Percentiles rank a stretch among this genome's conserved stretches.
These are phyloP conservation scores for Rhazya stricta DNA, from an alignment of 257 asterid species.

Conservation along the genomic window DNA sequence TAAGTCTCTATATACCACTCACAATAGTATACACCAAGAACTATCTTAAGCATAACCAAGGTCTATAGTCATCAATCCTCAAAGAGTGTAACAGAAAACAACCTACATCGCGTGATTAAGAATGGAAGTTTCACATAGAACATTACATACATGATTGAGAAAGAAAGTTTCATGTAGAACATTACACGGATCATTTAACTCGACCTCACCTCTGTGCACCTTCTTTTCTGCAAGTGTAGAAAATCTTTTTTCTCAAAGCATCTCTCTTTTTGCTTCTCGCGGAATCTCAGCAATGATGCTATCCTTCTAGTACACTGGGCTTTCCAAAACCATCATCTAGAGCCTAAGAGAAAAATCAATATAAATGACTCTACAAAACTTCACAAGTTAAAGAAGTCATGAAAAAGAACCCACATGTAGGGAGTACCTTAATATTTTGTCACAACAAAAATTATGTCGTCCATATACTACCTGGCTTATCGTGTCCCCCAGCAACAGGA, in stretches of 20 bases:
- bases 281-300: slow-evolving; percentile 38
- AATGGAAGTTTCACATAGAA: no score
- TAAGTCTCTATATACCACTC: no score
- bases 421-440: slow-evolving; percentile 21
- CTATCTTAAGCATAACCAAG: no score
- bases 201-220: slow-evolving; percentile 35
- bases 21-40: neutral
- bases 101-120: neutral
- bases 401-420: neutral
- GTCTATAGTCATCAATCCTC: neutral
- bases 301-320: slow-evolving; percentile 26
- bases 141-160: no score
- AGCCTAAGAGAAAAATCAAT: slow-evolving; percentile 14
- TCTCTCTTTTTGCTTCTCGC: slow-evolving; percentile 38
- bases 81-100: neutral
- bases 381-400: no score
- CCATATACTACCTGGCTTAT: slow-evolving; percentile 24
- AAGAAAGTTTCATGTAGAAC: neutral
- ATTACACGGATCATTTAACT: neutral
- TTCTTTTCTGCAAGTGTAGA: slow-evolving; percentile 33
- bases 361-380: neutral
- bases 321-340: slow-evolving; percentile 20
- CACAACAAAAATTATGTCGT: slow-evolving; percentile 15
- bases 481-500: slow-evolving; percentile 31
- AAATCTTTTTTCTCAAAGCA: slow-evolving; percentile 40